Conservation (phyloP, 306 rosid genomes). For the Vigna radiata region DNA sequence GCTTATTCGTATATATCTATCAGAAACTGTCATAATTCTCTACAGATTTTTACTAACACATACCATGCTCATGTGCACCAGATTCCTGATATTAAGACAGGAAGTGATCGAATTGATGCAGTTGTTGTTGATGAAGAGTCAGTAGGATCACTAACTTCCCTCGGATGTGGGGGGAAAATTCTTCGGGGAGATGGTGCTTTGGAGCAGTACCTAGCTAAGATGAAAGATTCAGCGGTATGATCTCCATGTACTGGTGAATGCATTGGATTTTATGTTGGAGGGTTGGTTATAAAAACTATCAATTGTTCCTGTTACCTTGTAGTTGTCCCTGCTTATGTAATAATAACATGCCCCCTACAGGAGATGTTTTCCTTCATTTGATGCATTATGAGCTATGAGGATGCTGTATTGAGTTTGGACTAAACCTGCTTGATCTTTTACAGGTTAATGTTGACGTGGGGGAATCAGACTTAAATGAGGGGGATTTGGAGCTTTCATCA, state of each 20-base stretch:
- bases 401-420: background rate
- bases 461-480: constrained; percentile 68
- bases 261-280: constrained; percentile 6
- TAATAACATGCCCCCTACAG: background rate
- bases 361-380: constrained; percentile 8
- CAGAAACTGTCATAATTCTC: background rate
- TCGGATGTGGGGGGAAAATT: constrained; percentile 86
- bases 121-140: constrained; percentile 88
- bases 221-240: constrained; percentile 66
- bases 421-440: constrained; percentile 26
- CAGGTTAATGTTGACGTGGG: constrained; percentile 61
- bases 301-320: background rate
- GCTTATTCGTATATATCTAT: constrained; percentile 6
- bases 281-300: constrained; percentile 9
- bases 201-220: constrained; percentile 64
- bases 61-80: constrained; percentile 45
- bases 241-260: background rate
- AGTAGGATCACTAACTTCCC: constrained; percentile 60
- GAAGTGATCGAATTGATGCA: constrained; percentile 79
- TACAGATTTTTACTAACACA: constrained; percentile 9
- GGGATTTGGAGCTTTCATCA: constrained; percentile 79
- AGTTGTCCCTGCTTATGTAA: background rate
- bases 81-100: constrained; percentile 88
- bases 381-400: constrained; percentile 20
- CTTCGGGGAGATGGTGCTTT: constrained; percentile 79